Conservation (phyloP, 2,329 filamentous ascomycete genomes). For the Scedosporium boydii region DNA sequence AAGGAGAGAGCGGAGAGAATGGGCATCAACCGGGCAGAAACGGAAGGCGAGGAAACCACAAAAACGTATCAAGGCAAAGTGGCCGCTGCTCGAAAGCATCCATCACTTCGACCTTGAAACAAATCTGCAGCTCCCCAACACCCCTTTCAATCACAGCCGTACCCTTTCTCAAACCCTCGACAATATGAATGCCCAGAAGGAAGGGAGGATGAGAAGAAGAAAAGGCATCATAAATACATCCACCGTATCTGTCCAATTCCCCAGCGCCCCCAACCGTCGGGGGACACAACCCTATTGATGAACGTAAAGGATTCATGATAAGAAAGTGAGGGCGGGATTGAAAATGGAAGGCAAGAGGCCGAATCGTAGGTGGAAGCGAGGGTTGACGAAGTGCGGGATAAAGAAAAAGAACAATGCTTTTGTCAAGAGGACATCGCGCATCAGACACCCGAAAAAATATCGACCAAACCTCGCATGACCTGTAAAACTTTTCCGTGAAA, state of each 20-base stretch:
- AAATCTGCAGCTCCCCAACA: too few species aligned
- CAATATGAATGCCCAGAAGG: too few species aligned
- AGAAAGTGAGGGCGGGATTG: constrained; percentile 5
- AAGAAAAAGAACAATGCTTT: constrained; percentile 6
- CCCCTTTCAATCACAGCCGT: too few species aligned
- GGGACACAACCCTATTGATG: neutral
- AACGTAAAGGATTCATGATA: constrained; percentile 1
- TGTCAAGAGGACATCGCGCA: constrained; percentile 5
- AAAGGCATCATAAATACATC: neutral
- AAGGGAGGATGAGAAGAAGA: neutral
- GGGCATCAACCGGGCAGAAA: neutral
- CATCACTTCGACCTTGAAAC: too few species aligned
- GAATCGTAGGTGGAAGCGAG: neutral
- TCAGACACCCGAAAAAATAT: constrained; percentile 5
- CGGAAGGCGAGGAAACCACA: neutral
- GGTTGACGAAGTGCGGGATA: constrained; percentile 5
- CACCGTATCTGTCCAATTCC: neutral
- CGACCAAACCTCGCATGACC: constrained; percentile 6
- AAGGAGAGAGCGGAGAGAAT: neutral
- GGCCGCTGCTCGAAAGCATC: neutral
- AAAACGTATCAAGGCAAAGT: neutral
- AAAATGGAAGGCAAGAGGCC: neutral
- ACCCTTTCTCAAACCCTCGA: too few species aligned
- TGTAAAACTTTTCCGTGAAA: constrained; percentile 8
- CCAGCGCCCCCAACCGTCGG: neutral